These are phyloP conservation scores for Corymbia calophylla DNA, from an alignment of 441 rosid genomes.

Conservation along the genomic window DNA sequence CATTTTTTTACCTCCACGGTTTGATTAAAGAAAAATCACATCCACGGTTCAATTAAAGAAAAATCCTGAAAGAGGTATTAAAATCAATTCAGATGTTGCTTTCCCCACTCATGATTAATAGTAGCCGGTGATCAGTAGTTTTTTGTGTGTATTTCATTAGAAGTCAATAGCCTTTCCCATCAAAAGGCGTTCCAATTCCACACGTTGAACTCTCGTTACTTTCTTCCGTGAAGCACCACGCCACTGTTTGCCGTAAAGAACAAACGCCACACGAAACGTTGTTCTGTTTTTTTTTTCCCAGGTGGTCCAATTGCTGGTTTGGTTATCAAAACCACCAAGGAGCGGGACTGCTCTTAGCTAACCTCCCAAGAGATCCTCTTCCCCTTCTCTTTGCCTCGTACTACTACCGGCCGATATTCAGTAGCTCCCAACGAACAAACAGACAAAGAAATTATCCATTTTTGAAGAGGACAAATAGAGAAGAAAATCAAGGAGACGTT, in stretches of 20 bases:
- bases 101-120: background rate
- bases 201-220: background rate
- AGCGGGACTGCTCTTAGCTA: too few relatives aligned
- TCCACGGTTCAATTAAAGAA: accelerated
- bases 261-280: background rate
- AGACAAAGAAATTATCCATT: background rate
- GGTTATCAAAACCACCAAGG: too few relatives aligned
- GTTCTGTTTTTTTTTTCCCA: background rate
- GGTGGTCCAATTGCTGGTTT: background rate
- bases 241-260: background rate
- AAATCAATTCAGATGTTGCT: background rate
- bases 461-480: background rate
- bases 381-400: background rate
- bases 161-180: background rate
- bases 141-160: background rate
- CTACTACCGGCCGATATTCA: background rate
- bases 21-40: background rate
- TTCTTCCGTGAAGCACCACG: background rate
- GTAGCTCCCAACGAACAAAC: background rate
- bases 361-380: background rate
- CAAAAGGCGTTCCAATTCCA: background rate
- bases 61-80: background rate
- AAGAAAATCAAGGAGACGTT: background rate
- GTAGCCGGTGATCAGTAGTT: background rate
- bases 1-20: too few relatives aligned